These are phyloP conservation scores for Saccharomycopsis babjevae DNA, from an alignment of 805 yeast species.

Conservation along the genomic window DNA sequence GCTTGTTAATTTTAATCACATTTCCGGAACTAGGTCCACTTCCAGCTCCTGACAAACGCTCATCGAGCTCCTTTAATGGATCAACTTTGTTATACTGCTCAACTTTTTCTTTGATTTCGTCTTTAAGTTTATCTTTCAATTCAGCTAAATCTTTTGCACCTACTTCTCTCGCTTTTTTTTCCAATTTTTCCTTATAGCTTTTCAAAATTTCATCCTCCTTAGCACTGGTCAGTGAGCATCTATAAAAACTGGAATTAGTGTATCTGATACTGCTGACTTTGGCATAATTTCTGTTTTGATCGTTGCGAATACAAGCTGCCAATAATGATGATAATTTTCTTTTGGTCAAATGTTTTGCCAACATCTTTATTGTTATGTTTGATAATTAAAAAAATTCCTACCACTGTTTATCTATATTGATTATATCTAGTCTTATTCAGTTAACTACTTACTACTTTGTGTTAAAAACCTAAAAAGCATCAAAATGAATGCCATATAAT, in stretches of 20 bases:
- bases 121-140: constrained; percentile 51
- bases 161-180: constrained; percentile 29
- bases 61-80: constrained; percentile 60
- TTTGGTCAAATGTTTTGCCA: not conserved
- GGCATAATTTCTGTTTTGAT: not conserved
- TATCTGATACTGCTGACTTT: not conserved
- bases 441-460: no score
- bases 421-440: no score
- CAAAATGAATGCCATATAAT: no score
- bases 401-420: no score
- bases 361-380: not conserved
- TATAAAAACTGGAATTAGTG: not conserved
- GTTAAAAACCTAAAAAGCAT: no score
- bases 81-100: constrained; percentile 51
- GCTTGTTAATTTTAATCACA: constrained; percentile 21
- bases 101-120: constrained; percentile 46
- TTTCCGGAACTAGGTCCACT: constrained; percentile 20
- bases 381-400: no score
- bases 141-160: constrained; percentile 46
- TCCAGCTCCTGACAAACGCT: constrained; percentile 26
- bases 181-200: constrained; percentile 28
- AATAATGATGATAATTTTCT: not conserved
- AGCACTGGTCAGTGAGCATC: not conserved
- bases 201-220: constrained; percentile 10
- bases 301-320: not conserved